These are phyloP conservation scores for Orbilia brochopaga DNA, from an alignment of 2,329 filamentous ascomycete species.

Conservation along the genomic window DNA sequence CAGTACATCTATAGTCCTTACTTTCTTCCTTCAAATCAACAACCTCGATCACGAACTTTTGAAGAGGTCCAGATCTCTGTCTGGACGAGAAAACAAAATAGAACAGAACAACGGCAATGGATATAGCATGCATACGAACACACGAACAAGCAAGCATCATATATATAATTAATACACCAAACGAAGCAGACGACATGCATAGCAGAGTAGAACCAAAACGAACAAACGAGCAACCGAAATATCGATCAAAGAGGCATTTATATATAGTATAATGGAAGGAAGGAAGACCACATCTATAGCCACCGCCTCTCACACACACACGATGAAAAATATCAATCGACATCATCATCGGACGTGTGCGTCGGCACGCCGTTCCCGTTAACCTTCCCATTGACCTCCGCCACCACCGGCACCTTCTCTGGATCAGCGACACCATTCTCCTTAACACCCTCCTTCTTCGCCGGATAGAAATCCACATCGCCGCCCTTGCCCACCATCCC, in stretches of 20 bases:
- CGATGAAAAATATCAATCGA: slow-evolving; percentile 54
- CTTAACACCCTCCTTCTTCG: slow-evolving; percentile 51
- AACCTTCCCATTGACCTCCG: slow-evolving; percentile 16
- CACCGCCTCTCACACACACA: too few relatives aligned
- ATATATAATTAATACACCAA: slow-evolving; percentile 5
- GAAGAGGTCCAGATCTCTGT: too few relatives aligned
- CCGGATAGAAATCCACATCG: slow-evolving; percentile 72
- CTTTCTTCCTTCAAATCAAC: too few relatives aligned
- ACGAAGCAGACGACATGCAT: too few relatives aligned
- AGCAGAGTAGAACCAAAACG: too few relatives aligned
- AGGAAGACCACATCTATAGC: neutral
- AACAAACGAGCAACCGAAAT: too few relatives aligned
- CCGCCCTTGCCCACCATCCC: slow-evolving; percentile 74
- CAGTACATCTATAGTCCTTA: too few relatives aligned
- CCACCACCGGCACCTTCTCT: slow-evolving; percentile 42
- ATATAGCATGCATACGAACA: neutral
- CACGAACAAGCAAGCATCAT: neutral
- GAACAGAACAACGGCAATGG: too few relatives aligned
- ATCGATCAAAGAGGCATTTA: too few relatives aligned
- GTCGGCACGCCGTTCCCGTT: slow-evolving; percentile 28
- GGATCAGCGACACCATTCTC: neutral
- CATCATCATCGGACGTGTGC: slow-evolving; percentile 52
- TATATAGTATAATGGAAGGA: neutral
- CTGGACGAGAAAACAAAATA: too few relatives aligned
- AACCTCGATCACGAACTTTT: too few relatives aligned